A percentile compares a stretch with the other conserved stretches of the same genome.
These are phyloP conservation scores for Biscogniauxia marginata DNA, from an alignment of 2,329 filamentous ascomycete genomes.

Conservation along the genomic window DNA sequence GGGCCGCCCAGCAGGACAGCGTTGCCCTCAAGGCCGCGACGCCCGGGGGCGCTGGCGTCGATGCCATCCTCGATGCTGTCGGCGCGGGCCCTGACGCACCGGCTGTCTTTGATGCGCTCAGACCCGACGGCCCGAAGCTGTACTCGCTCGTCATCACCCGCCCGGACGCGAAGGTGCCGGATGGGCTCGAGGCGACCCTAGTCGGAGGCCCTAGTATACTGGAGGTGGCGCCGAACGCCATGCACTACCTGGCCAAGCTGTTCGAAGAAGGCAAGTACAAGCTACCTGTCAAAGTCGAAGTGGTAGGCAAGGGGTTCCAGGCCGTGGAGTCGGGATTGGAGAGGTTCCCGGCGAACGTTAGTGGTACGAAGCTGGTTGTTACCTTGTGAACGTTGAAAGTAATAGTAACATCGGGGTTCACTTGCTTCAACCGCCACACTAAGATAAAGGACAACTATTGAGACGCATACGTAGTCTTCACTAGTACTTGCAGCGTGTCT, in stretches of 20 bases:
- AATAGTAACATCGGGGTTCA: no score
- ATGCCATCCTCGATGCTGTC: slow-evolving; percentile 36
- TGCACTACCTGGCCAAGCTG: slow-evolving; percentile 20
- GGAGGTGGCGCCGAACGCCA: slow-evolving; percentile 9
- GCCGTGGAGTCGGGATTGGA: slow-evolving; percentile 26
- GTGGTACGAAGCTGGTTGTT: slow-evolving; percentile 14
- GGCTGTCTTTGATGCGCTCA: slow-evolving; percentile 27
- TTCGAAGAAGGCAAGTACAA: slow-evolving; percentile 25
- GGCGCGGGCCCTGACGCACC: slow-evolving; percentile 23
- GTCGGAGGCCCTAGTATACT: slow-evolving; percentile 21
- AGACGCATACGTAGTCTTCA: no score
- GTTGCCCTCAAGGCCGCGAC: slow-evolving; percentile 21
- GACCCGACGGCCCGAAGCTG: slow-evolving; percentile 25
- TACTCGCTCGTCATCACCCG: slow-evolving; percentile 33
- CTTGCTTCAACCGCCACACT: no score
- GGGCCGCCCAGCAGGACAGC: slow-evolving; percentile 11
- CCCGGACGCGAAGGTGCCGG: slow-evolving; percentile 22
- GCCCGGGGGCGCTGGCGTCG: slow-evolving; percentile 27
- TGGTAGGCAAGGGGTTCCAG: slow-evolving; percentile 23
- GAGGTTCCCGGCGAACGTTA: slow-evolving; percentile 3
- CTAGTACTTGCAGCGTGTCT: no score
- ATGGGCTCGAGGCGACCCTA: slow-evolving; percentile 22
- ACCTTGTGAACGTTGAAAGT: slow-evolving; percentile 8
- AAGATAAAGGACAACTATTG: no score
- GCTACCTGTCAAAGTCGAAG: slow-evolving; percentile 22